Evolutionary conservation across 2,329 filamentous ascomycete species (phyloP).

Genomic region (Ophiostoma triangulosporum): DNA sequence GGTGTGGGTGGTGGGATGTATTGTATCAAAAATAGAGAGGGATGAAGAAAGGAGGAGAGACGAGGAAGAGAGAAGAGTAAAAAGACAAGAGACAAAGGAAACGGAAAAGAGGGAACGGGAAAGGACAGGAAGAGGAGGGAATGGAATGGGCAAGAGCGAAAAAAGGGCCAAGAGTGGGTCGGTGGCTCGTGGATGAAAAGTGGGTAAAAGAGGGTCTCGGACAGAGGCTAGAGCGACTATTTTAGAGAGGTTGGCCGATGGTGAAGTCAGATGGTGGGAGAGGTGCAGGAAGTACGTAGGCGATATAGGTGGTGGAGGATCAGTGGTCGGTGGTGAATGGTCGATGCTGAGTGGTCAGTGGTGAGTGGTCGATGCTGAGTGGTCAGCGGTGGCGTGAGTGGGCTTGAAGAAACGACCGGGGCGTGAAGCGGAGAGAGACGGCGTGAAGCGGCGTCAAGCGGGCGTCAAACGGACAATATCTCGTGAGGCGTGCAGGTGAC

Average conservation of each 20-base stretch:
- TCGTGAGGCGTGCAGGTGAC: no score
- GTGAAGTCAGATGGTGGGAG: no score
- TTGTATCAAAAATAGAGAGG: not conserved
- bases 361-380: not conserved
- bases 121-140: not conserved
- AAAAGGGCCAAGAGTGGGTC: not conserved
- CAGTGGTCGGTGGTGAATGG: no score
- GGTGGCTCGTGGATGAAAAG: not conserved
- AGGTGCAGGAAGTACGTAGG: no score
- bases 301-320: no score
- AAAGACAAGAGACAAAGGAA: not conserved
- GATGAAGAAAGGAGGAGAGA: not conserved
- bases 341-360: no score
- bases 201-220: not conserved
- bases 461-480: not conserved
- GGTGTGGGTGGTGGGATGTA: slow-evolving; percentile 1
- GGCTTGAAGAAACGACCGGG: not conserved
- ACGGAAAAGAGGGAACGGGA: not conserved
- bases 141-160: not conserved
- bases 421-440: not conserved
- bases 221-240: no score
- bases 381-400: not conserved
- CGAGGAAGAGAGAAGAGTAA: not conserved
- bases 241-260: no score
- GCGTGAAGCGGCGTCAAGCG: not conserved